phyloP scores from a whole-genome alignment of 176 grass and related monocot species.

The Cenchrus fungigraminus region DNA sequence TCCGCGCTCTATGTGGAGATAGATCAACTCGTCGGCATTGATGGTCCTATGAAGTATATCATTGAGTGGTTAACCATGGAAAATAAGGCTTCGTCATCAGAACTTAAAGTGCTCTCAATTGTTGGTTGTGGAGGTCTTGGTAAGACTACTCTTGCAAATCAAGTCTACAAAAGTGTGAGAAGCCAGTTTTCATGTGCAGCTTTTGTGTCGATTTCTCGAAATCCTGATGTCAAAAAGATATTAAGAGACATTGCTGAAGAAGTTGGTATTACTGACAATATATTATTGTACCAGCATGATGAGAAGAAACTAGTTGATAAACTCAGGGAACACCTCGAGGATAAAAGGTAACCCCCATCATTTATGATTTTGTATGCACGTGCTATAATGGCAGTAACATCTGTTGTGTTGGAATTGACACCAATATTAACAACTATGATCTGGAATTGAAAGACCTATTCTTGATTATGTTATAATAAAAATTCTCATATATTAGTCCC shows the following conservation, averaged over 20 bases:
- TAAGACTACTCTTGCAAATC: constrained; percentile 13
- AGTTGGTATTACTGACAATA: neutral
- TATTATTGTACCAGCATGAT: neutral
- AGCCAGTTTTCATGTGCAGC: neutral
- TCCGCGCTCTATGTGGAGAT: neutral
- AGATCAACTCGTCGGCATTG: neutral
- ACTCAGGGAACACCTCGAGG: neutral
- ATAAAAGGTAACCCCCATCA: neutral
- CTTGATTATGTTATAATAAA: no score
- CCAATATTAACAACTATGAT: no score
- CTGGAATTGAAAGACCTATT: no score
- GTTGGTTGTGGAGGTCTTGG: neutral
- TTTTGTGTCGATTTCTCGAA: constrained; percentile 8
- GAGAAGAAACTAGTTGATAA: neutral
- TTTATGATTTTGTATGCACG: no score
- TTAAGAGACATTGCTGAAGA: neutral
- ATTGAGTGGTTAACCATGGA: neutral
- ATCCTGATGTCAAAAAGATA: neutral
- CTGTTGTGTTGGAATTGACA: no score
- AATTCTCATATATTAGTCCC: no score
- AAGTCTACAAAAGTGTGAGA: neutral
- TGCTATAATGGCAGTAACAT: no score
- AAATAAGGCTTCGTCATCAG: neutral
- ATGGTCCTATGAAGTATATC: neutral
- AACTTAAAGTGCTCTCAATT: neutral